phyloP scores from a whole-genome alignment of 306 rosid genomes.

The Fagus crenata region DNA sequence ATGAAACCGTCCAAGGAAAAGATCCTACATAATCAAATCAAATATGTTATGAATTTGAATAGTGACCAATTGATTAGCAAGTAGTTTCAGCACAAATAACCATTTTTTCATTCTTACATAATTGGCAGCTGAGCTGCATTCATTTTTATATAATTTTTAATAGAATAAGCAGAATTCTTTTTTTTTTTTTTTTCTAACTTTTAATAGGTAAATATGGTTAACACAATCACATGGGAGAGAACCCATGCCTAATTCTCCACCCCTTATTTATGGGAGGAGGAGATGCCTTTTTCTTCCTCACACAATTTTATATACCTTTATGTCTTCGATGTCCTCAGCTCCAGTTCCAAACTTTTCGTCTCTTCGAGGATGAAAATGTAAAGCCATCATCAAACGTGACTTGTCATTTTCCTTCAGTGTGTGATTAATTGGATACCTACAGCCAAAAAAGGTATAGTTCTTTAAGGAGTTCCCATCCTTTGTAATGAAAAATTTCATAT shows the following conservation, averaged over 20 bases:
- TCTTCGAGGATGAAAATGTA: slow-evolving; percentile 67
- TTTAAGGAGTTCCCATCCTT: slow-evolving; percentile 17
- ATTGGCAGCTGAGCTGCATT: neutral
- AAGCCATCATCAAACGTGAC: slow-evolving; percentile 53
- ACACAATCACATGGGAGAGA: neutral
- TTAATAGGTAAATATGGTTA: too few relatives aligned
- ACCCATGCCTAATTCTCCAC: neutral
- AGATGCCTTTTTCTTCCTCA: neutral
- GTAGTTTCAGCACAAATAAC: neutral
- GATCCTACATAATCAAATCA: neutral
- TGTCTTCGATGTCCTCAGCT: slow-evolving; percentile 29
- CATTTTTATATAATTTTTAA: neutral
- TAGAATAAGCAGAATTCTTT: too few relatives aligned
- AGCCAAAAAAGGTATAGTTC: slow-evolving; percentile 26
- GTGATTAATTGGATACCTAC: slow-evolving; percentile 63
- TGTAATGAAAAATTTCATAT: neutral
- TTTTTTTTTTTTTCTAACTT: too few relatives aligned
- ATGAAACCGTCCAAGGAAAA: slow-evolving; percentile 1
- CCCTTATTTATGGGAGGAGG: neutral
- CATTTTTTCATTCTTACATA: slow-evolving; percentile 1
- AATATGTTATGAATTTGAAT: neutral
- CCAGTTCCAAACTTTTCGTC: slow-evolving; percentile 67
- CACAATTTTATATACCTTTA: slow-evolving; percentile 53
- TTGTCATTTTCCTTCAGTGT: slow-evolving; percentile 56
- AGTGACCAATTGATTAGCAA: neutral